These are phyloP conservation scores for Nidularia pulvinata DNA, from an alignment of 768 basidiomycete genomes.

Conservation along the genomic window DNA sequence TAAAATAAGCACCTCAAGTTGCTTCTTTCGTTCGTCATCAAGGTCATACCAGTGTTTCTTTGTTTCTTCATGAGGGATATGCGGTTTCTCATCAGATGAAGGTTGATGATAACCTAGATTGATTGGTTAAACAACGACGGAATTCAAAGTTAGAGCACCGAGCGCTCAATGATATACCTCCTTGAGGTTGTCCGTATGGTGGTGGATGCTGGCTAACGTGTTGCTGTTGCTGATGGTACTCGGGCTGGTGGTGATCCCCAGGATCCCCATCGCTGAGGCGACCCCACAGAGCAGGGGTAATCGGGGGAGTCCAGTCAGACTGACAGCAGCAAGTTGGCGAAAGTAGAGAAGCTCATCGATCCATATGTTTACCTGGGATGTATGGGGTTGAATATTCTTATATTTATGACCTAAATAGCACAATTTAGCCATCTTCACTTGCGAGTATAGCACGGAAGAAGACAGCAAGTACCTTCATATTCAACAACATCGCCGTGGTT, in stretches of 20 bases:
- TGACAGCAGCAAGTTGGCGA: constrained; percentile 17
- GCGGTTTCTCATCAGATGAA: constrained; percentile 11
- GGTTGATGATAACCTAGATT: constrained; percentile 10
- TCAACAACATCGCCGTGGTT: constrained; percentile 49
- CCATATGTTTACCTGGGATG: constrained; percentile 51
- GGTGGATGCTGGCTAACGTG: constrained; percentile 24
- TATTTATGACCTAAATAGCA: constrained; percentile 53
- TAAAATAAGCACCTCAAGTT: constrained; percentile 45
- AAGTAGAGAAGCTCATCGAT: not conserved
- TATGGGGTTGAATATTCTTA: constrained; percentile 73
- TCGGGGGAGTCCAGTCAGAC: constrained; percentile 67
- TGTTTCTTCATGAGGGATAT: constrained; percentile 35
- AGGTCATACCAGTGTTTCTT: constrained; percentile 57
- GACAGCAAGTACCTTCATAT: constrained; percentile 42
- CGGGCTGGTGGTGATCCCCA: constrained; percentile 21
- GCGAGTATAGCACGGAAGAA: not conserved
- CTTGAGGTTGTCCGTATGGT: constrained; percentile 5
- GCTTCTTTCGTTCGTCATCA: constrained; percentile 54
- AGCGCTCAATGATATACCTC: not conserved
- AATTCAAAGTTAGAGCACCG: not conserved
- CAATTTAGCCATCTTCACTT: not conserved
- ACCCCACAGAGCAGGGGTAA: constrained; percentile 71
- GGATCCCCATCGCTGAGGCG: constrained; percentile 31
- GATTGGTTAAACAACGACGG: too few species aligned
- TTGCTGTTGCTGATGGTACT: constrained; percentile 19